Base-by-base conservation (phyloP, 106 monocot species). In the Alisma plantagoaquatica region DNA sequence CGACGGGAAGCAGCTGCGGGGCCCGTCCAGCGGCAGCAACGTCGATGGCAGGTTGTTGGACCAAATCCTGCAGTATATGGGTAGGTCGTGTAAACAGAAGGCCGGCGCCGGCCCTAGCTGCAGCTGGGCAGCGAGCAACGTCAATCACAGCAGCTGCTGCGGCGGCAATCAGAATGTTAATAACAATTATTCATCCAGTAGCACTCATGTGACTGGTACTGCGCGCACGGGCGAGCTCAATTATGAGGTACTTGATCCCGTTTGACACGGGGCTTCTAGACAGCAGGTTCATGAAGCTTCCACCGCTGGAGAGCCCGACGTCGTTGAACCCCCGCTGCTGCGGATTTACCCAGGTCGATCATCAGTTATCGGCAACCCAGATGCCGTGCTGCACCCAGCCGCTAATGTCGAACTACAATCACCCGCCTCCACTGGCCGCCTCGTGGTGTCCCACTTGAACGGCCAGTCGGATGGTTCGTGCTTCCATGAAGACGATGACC, bases 41-140 rank as follows among this genome's bases (percentile, higher is more conserved):
- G 31, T 27, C 68, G 46, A 70, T 59, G 80, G 75, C 10, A 70
- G 77, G 10, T 58, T 81, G 2, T 53, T 88, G 23, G 87, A 94
- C 19, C 87, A 94, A 53, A 87, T 94, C 60, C 61, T 94, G 19
- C 77, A 80, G 30, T 81, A 61, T 64, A 81, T 85, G 75, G 75
- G 70, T 14, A 77, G 80, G 28, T 77, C 79, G 0, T 84, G 84
- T 69, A 77, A 84, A 57, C 77, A 74, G 56, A 83, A 89, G 62
- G 62, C 27, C 32, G 41, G 43, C 9, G 27, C 15, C 9, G 2
- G 25, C 25, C 15, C 23, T 43, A 43, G 4, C 43, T 10, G 42
- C 41, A 29, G 12, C 6, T 29, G 30, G 30, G 28, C 51, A 11
- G 28, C 2, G 10, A 52, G 5, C 51, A 1, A 19, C n/a, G n/a